Evolutionary conservation across 495 filamentous ascomycete species (phyloP), one percentile per base, ranked within the genome.

Genomic region (Podospora australis): DNA sequence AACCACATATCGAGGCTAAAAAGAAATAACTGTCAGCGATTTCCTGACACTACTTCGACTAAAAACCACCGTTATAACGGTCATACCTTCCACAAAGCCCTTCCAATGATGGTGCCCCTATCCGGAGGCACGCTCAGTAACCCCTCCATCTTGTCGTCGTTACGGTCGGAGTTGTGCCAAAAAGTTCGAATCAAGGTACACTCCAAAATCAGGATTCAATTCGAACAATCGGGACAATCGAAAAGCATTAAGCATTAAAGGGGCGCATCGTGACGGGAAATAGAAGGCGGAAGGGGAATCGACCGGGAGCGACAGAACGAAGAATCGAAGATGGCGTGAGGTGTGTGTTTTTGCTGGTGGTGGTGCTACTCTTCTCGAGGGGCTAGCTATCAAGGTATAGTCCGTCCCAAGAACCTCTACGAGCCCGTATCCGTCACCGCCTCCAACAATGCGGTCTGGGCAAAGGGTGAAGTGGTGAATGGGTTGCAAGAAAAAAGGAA

Each of bases 1-100:
- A 49, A 73, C 64, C 11, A 76, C 60, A 57, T 67, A 73, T 59
- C 73, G 73, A 49, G 71, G 58, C 73, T 76, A 42, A 26, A 14
- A 23, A 22, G 23, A 13, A 2, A 22, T 5, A 20, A 4, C 23
- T 20, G 48, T 52, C 39, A 60, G 49, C 28, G 20, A 29, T n/a
- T 17, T 40, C 35, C 16, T 6, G 6, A 0, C 4, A 9, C 25
- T 32, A 2, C 8, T 0, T 10, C 20, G 34, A 48, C 11, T 14
- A 11, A 36, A 34, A 13, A 32, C 9, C 16, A 13, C 19, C 10
- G 3, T 14, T 3, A 9, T n/a, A 19, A 30, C 32, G 25, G 8
- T 43, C 60, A 40, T 50, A 80, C 78, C 78, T 81, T 81, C 76
- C 77, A 81, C 11, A 73, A 44, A 11, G 78, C 68, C 49, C 70